Evolutionary conservation across 2,329 filamentous ascomycete genomes (phyloP).

Genomic region (Colletotrichum caudatum): DNA sequence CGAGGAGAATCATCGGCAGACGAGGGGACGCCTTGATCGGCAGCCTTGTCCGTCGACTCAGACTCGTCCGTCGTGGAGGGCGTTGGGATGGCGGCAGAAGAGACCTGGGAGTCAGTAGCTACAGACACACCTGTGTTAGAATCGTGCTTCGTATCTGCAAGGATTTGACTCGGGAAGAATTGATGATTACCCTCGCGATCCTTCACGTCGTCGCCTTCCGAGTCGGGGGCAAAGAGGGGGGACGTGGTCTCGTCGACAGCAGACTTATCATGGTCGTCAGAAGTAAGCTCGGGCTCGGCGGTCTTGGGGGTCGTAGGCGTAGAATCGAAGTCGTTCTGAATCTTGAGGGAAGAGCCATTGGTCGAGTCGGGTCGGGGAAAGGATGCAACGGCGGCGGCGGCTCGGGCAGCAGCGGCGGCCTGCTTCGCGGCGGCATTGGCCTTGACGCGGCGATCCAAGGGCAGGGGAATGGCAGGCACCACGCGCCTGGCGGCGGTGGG

Average conservation of each 20-base stretch:
- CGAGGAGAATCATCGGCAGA: conserved; percentile 7
- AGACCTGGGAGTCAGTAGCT: conserved; percentile 19
- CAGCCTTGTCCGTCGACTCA: conserved; percentile 35
- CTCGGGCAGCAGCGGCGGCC: conserved; percentile 48
- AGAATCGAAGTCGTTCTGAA: conserved; percentile 40
- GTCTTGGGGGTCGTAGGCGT: conserved; percentile 38
- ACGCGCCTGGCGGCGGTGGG: conserved; percentile 47
- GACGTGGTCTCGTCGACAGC: conserved; percentile 3
- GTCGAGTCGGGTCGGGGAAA: conserved; percentile 35
- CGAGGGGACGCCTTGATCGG: conserved; percentile 17
- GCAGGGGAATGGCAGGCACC: conserved; percentile 55
- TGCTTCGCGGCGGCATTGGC: conserved; percentile 48
- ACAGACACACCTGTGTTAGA: background rate
- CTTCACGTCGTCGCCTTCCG: conserved; percentile 13
- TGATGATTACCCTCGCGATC: conserved; percentile 14
- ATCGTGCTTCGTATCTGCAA: background rate
- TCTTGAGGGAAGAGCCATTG: conserved; percentile 42
- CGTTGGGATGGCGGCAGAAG: conserved; percentile 21
- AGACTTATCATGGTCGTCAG: conserved; percentile 4
- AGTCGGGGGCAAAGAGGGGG: background rate
- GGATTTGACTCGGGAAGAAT: background rate
- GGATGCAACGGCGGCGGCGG: conserved; percentile 33
- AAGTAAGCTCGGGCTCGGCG: conserved; percentile 13
- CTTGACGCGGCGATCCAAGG: conserved; percentile 50
- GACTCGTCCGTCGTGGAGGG: conserved; percentile 18